Base-by-base conservation (phyloP, 139 green algal species). In the Auxenochlorella pyrenoidosa region DNA sequence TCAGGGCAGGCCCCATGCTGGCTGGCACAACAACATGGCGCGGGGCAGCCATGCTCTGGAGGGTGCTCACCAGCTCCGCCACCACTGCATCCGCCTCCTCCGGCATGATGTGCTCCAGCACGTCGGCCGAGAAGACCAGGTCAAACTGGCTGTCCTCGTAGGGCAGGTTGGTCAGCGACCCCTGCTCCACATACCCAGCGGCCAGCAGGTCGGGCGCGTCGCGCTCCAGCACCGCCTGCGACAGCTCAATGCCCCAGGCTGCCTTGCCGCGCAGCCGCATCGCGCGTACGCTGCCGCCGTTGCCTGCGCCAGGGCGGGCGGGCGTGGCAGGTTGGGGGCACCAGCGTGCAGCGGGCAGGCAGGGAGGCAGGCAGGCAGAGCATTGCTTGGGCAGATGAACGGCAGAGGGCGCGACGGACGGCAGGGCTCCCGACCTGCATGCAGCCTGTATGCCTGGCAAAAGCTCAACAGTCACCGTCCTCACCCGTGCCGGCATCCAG, bases 51-150 rank as follows among this genome's bases (percentile, higher is more conserved):
- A n/a, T n/a, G n/a, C n/a, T n/a, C n/a, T n/a, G n/a, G n/a, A n/a
- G n/a, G n/a, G n/a, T 58, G 47, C 54, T 63, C 54, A 63, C 78
- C 16, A 83, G 78, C 54, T 83, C 78, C 28, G 51, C 32, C n/a
- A 47, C 78, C 51, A 83, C 78, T 6, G 47, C 78, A 60, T 71
- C 78, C n/a, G 34, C 78, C 78, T 72, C 44, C 34, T 72, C 78
- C 8, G 78, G 78, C 78, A 65, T 36, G 78, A 83, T 83, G 78
- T 83, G 78, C 78, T 83, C 78, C 78, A 83, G 54, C 51, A 83
- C 78, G 10, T 83, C 78, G 34, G 78, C 51, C 1, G 78, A 83
- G 51, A 83, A 83, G 12, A 83, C 78, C 19, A 83, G 54, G 78
- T 83, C 78, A 22, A 83, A 83, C 51, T 83, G 51, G n/a, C 34